Conservation (phyloP, 345 rosid genomes). For the Mercurialis annua region DNA sequence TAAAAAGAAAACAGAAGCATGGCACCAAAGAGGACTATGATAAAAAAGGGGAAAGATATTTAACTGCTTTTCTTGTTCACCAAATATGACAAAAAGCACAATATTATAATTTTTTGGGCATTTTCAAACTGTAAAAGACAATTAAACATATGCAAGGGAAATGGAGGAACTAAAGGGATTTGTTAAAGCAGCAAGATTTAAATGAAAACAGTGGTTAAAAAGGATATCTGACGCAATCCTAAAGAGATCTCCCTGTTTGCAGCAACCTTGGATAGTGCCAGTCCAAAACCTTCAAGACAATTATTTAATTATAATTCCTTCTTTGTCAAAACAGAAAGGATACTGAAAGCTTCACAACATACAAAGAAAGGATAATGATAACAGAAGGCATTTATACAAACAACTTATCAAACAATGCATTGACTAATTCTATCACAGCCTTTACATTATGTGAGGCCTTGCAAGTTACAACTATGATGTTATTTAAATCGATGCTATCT, state of each 20-base stretch:
- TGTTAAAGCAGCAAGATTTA: neutral
- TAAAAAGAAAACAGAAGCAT: neutral
- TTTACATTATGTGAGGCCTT: neutral
- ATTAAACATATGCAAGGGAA: neutral
- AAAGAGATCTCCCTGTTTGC: constrained; percentile 66
- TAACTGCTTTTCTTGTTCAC: neutral
- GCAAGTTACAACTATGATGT: too few relatives aligned
- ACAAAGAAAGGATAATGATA: neutral
- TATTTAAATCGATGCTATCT: neutral
- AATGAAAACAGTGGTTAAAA: constrained; percentile 7
- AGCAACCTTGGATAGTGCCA: constrained; percentile 70
- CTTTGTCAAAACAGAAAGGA: too few relatives aligned
- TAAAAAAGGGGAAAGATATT: neutral
- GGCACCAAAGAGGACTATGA: neutral
- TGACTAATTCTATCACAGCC: neutral
- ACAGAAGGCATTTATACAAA: neutral
- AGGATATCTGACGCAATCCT: constrained; percentile 97
- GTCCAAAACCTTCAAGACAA: constrained; percentile 67
- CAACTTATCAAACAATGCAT: neutral
- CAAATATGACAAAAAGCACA: neutral
- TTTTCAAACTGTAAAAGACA: neutral
- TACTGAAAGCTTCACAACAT: neutral
- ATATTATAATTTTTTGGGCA: neutral
- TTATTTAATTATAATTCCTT: neutral
- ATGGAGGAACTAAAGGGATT: neutral